Base-by-base conservation (phyloP, 495 filamentous ascomycete genomes). In the Aspergillus cavernicola region DNA sequence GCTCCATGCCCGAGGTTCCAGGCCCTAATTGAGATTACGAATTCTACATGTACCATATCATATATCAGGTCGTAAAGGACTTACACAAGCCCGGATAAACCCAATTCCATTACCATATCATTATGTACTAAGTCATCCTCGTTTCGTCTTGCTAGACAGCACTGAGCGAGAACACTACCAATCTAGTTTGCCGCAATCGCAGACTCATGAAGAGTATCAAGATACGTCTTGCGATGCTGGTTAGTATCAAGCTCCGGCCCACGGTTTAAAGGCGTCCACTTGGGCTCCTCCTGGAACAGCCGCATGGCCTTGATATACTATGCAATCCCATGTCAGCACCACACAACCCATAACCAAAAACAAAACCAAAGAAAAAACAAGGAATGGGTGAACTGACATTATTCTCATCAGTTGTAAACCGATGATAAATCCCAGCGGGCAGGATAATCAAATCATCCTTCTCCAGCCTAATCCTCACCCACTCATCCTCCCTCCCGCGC, bases 261-360 rank as follows among this genome's bases (percentile, higher is more conserved):
- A 37, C 95, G 81, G 70, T 96, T 96, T 61, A 98, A 69, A 13
- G 93, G 89, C 52, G 92, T 97, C 93, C 93, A 98, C 73, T 96
- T 96, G 35, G 93, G 95, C 75, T 97, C 91, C 51, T 97, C 93
- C 77, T 97, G 92, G 83, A 97, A 98, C 46, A 98, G 80, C 33
- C 93, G 82, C 89, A 97, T 92, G 19, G 95, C 93, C 66, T 92
- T 88, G 63, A 96, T 87, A 65, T 92, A 97, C 92, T 97, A 50
- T 59, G 39, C 29, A 13, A 33, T 6, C 4, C 31, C 31, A 4
- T 6, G 52, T 66, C 40, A 72, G 55, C 52, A 23, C 37, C 22
- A 50, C 7, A 35, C 15, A 39, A 7, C 23, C 40, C 40, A n/a
- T 15, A 23, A 3, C 20, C 15, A 23, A 11, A 20, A n/a, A 13